Evolutionary conservation across 2,329 filamentous ascomycete genomes (phyloP).

Genomic region (Ascocoryne sarcoides): DNA sequence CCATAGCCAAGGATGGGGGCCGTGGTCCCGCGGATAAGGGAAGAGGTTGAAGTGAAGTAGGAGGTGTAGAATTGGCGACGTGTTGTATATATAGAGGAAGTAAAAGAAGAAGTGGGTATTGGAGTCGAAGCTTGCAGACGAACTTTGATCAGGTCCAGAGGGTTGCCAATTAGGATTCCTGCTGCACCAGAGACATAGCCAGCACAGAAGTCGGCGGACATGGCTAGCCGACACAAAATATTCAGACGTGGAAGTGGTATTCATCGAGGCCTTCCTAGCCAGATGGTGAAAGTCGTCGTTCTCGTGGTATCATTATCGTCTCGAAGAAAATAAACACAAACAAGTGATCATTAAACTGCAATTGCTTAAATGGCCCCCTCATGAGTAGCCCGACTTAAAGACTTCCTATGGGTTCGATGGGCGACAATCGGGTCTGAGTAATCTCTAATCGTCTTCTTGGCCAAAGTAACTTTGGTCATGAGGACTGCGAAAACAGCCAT

Average conservation of each 20-base stretch:
- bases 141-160: conserved; percentile 72
- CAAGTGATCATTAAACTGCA: too few species aligned
- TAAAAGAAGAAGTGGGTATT: conserved; percentile 2
- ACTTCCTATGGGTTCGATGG: conserved; percentile 9
- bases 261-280: too few species aligned
- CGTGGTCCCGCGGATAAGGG: conserved; percentile 57
- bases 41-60: conserved; percentile 31
- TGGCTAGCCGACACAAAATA: conserved; percentile 12
- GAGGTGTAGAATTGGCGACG: conserved; percentile 20
- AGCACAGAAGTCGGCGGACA: conserved; percentile 74
- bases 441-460: conserved; percentile 18
- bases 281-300: too few species aligned
- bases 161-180: conserved; percentile 84
- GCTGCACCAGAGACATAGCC: conserved; percentile 81
- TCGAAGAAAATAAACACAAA: too few species aligned
- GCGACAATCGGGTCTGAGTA: conserved; percentile 17
- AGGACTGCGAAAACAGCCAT: conserved; percentile 19
- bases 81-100: conserved; percentile 6
- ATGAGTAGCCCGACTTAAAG: conserved; percentile 6
- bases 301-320: too few species aligned
- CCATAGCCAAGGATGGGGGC: conserved; percentile 86
- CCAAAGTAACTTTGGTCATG: conserved; percentile 20
- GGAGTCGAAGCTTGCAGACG: conserved; percentile 59
- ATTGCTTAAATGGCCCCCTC: too few species aligned
- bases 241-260: too few species aligned